phyloP scores from a whole-genome alignment of 2,329 filamentous ascomycete genomes.

The Epichloe festucae region DNA sequence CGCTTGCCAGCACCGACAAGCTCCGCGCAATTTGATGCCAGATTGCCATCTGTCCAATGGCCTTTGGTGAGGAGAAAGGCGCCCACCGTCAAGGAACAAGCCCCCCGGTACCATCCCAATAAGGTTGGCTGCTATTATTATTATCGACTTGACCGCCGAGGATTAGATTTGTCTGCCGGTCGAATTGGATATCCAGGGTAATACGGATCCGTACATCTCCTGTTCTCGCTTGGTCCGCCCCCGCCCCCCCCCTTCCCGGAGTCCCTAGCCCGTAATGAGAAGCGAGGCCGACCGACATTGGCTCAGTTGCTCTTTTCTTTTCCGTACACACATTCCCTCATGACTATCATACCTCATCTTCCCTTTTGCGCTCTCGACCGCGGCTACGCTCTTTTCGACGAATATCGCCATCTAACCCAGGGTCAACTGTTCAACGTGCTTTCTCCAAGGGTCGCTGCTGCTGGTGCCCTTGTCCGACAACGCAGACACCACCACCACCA shows the following conservation, averaged over 20 bases:
- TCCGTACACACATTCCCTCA: constrained; percentile 18
- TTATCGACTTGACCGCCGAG: neutral
- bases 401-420: constrained; percentile 28
- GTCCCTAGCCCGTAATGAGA: neutral
- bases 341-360: constrained; percentile 32
- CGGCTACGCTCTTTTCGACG: constrained; percentile 31
- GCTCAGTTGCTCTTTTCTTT: constrained; percentile 12
- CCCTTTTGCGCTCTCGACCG: constrained; percentile 34
- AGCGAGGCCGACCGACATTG: constrained; percentile 4
- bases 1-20: neutral
- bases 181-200: neutral
- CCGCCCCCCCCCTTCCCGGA: neutral
- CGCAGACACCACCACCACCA: constrained; percentile 15
- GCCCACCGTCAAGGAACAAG: neutral
- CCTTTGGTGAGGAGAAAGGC: neutral
- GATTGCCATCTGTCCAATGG: neutral
- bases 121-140: neutral
- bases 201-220: neutral
- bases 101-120: neutral
- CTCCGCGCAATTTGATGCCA: neutral
- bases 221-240: neutral
- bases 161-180: neutral
- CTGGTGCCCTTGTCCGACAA: constrained; percentile 26
- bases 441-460: constrained; percentile 29
- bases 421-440: constrained; percentile 27